These are phyloP conservation scores for Ophiostoma quercus DNA, from an alignment of 2,329 filamentous ascomycete species.

Conservation along the genomic window DNA sequence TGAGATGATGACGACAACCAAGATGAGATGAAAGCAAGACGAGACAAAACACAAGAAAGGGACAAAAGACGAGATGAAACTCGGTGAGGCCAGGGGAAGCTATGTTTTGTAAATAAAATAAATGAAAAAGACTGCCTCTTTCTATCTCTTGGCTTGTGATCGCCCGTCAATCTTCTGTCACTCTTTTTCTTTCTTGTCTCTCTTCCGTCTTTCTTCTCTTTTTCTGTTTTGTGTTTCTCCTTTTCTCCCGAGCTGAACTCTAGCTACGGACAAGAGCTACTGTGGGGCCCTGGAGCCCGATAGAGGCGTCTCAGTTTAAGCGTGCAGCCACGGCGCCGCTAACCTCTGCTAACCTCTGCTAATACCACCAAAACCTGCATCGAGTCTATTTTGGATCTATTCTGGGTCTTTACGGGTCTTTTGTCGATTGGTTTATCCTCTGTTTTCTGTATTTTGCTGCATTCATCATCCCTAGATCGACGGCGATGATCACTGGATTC, in stretches of 20 bases:
- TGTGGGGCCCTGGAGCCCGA: not conserved
- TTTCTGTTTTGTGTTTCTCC: conserved; percentile 2
- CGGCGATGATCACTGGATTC: not conserved
- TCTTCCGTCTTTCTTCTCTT: not conserved
- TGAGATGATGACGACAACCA: not conserved
- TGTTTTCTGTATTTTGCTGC: not conserved
- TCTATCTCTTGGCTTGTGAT: not conserved
- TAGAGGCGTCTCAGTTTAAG: not conserved
- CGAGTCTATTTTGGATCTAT: not conserved
- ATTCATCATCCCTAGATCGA: not conserved
- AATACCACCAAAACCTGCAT: not conserved
- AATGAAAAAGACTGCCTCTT: not conserved
- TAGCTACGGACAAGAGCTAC: not conserved
- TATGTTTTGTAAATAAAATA: not conserved
- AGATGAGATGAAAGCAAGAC: not conserved
- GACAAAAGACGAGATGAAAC: not conserved
- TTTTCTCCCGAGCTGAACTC: conserved; percentile 6
- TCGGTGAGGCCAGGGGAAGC: not conserved
- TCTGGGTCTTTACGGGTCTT: not conserved
- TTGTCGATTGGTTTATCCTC: not conserved
- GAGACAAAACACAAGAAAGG: not conserved
- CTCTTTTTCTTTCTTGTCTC: not conserved
- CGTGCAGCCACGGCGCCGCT: not conserved
- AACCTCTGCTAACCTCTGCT: not conserved
- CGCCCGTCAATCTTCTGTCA: not conserved